Base-by-base conservation (phyloP, 805 yeast genomes). In the Hermanozyma aechmeae region DNA sequence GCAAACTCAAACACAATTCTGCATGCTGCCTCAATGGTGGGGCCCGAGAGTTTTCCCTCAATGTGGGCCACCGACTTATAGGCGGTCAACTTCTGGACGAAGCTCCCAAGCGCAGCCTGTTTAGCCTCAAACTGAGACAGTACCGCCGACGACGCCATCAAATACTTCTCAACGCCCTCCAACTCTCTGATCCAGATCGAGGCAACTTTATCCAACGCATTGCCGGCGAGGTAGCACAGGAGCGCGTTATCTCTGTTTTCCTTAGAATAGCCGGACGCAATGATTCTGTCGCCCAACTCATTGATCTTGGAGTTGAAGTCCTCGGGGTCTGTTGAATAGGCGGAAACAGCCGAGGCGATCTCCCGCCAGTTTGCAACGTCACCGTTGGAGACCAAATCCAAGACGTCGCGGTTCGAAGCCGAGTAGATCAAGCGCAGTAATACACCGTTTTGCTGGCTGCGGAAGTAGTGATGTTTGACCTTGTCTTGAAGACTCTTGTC, bases 281-380 rank as follows among this genome's bases (percentile, higher is more conserved):
- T 56, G 14, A 92, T 56, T 41, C 96, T 73, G 50, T 82, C 86
- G 48, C 96, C 98, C 35, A 92, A 66, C 32, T 65, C 66, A 17
- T 73, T 58, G 36, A 82, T 68, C 37, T 77, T 67, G 6, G 56
- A 42, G 40, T 71, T 71, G 53, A 71, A 80, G 23, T 65, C 65
- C 3, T 56, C 56, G 4, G 56, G 56, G 38, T 68, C 69, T 13
- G 57, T 39, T 24, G 69, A 51, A 44, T 70, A 79, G 3, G 83
- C 69, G 30, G 74, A 51, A 32, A 87, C 70, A 11, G 85, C 69
- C 24, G 71, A 62, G n/a, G 86, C 83, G 41, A 82, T 75, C 24
- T 76, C 78, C 43, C 74, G 79, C 98, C 98, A 92, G 40, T 82
- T 76, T 4, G 65, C 45, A 23, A 87, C 75, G 46, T 82, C 80